A percentile compares a stretch with the other conserved stretches of the same genome.
phyloP scores from a whole-genome alignment of 2,329 filamentous ascomycete genomes.

The Verticillium klebahnii region DNA sequence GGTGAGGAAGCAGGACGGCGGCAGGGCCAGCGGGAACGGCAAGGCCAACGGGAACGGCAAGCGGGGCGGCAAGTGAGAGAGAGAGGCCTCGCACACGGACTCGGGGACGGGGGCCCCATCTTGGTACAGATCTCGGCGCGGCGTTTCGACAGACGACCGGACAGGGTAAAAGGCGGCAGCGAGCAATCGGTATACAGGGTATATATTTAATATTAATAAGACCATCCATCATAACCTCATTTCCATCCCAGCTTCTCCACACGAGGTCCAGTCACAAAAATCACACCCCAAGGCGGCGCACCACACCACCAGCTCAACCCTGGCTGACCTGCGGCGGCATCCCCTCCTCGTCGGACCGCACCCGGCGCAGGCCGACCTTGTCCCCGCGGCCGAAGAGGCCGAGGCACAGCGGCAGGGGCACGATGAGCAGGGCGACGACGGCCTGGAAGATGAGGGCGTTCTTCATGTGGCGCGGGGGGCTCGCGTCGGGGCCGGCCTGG shows the following conservation, averaged over 20 bases:
- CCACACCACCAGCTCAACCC: not conserved
- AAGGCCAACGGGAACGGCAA: not conserved
- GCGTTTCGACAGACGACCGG: no score
- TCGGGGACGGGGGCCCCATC: no score
- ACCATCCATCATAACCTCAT: no score
- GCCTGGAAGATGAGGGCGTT: constrained; percentile 74
- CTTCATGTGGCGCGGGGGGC: constrained; percentile 68
- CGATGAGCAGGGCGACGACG: constrained; percentile 58
- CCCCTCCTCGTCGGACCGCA: constrained; percentile 36
- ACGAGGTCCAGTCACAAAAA: not conserved
- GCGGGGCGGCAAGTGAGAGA: not conserved
- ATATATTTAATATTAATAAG: no score
- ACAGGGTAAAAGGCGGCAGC: no score
- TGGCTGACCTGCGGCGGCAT: constrained; percentile 17
- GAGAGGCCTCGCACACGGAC: not conserved
- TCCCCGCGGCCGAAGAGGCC: constrained; percentile 63
- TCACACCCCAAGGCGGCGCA: not conserved
- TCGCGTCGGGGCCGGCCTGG: constrained; percentile 43
- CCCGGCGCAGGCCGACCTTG: constrained; percentile 44
- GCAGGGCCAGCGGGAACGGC: not conserved
- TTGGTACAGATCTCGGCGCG: no score
- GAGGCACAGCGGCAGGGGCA: constrained; percentile 64
- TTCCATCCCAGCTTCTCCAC: not conserved
- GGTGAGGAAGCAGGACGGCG: not conserved
- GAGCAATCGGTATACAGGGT: no score